A percentile compares a stretch with the other conserved stretches of the same genome.
Conservation (phyloP, 169 alveolate genomes). For the Perkinsus chesapeaki region DNA sequence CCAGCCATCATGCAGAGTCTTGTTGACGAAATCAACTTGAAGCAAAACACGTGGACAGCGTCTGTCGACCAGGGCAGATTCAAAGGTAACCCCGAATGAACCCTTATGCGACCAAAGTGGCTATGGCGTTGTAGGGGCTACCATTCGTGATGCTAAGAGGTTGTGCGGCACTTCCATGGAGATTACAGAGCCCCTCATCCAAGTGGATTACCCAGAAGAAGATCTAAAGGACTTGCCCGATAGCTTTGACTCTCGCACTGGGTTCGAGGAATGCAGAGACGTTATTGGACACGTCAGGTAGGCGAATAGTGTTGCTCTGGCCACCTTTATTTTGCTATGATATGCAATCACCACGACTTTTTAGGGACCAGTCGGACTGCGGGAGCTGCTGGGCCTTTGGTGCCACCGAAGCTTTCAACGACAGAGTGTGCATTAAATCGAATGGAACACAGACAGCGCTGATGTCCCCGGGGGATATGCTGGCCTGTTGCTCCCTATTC, state of each 20-base stretch:
- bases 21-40: neutral
- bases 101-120: neutral
- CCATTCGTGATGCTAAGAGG: neutral
- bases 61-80: neutral
- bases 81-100: neutral
- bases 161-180: neutral
- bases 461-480: constrained; percentile 41
- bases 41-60: neutral
- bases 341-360: neutral
- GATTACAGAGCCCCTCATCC: neutral
- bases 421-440: constrained; percentile 56
- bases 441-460: constrained; percentile 9
- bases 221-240: neutral
- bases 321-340: neutral
- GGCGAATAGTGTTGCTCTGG: neutral
- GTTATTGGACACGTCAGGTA: neutral
- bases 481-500: neutral
- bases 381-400: constrained; percentile 84
- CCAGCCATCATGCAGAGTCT: neutral
- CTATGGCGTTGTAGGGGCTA: neutral
- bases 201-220: neutral
- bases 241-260: neutral
- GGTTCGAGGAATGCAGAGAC: neutral
- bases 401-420: constrained; percentile 66
- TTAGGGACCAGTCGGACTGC: constrained; percentile 62